phyloP scores from a whole-genome alignment of 1,284 basidiomycete genomes.

The Mycosarcoma mackinlayi region DNA sequence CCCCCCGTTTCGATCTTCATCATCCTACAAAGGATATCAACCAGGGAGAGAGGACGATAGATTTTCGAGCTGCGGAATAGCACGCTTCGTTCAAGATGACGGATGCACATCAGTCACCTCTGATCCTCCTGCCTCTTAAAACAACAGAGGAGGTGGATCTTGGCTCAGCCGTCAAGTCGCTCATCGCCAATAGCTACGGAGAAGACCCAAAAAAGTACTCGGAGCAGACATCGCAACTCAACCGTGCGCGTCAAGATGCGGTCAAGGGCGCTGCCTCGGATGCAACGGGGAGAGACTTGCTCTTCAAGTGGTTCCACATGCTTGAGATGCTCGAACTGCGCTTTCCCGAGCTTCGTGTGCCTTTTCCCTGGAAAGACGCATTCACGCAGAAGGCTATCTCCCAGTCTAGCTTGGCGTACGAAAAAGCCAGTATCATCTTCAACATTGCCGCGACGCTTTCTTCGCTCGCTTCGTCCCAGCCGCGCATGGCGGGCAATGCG shows the following conservation, averaged over 20 bases:
- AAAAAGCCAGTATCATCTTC: conserved; percentile 97
- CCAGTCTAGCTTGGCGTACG: conserved; percentile 95
- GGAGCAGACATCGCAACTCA: conserved; percentile 83
- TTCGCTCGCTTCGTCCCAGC: conserved; percentile 83
- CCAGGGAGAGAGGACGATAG: too few relatives aligned
- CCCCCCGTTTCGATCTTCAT: too few relatives aligned
- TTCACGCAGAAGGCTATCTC: conserved; percentile 90
- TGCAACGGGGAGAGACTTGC: conserved; percentile 76
- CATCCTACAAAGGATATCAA: not conserved
- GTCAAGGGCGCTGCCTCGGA: conserved; percentile 90
- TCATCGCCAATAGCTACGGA: conserved; percentile 92
- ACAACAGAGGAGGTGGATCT: conserved; percentile 80
- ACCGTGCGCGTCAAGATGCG: conserved; percentile 92
- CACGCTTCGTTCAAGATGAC: conserved; percentile 37
- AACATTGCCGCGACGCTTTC: conserved; percentile 95
- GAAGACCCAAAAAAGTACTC: conserved; percentile 89
- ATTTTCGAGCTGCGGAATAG: too few relatives aligned
- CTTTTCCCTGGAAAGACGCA: conserved; percentile 94
- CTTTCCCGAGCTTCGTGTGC: conserved; percentile 94
- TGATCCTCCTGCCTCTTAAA: conserved; percentile 71
- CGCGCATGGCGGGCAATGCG: conserved; percentile 65
- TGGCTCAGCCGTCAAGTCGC: conserved; percentile 83
- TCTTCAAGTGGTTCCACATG: conserved; percentile 99
- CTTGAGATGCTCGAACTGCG: conserved; percentile 95
- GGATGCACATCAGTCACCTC: conserved; percentile 44